Base-by-base conservation (phyloP, 176 grass and related monocot genomes). In the Phoenix roebelenii region DNA sequence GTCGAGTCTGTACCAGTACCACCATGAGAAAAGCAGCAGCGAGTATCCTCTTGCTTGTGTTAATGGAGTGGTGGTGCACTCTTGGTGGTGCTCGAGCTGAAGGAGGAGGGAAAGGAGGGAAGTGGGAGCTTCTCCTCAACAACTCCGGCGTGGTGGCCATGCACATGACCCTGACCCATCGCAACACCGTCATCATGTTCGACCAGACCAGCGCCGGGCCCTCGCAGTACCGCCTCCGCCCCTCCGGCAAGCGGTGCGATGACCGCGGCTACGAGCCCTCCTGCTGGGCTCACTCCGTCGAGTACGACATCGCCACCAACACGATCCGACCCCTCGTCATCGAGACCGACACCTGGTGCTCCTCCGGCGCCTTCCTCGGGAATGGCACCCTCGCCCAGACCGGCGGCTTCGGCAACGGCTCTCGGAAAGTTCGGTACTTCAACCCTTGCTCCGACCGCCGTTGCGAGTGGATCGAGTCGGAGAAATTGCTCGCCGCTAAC, bases 141-240 rank as follows among this genome's bases (percentile, higher is more conserved):
- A 80, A 35, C 55, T 74, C 77, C 24, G 77, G 77, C 30, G 77
- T 73, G 16, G 70, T 80, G 16, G 77, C 77, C 25, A 80, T 80
- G 77, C 77, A 80, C 51, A 80, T 80, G 77, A 70, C 63, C 9
- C 70, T 80, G n/a, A 80, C 77, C 16, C 20, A 80, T 60, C 70
- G 63, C 48, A 54, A 74, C 70, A 80, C 77, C 5, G 77, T 80
- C 16, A 15, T 80, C 77, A 69, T 80, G 57, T 80, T 80, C 30
- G 70, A 80, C 51, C 77, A 80, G 51, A 73, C 70, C 4, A 69
- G 22, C 16, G 70, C 77, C 5, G 77, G 70, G 25, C 57, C 63
- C 5, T 80, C 70, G 4, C 54, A 55, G 25, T 68, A 28, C 50
- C 77, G 50, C 60, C 54, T 80, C 15, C 63, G 22, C 30, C 12